Base-by-base conservation (phyloP, 441 rosid genomes). In the Erysimum cheiri region DNA sequence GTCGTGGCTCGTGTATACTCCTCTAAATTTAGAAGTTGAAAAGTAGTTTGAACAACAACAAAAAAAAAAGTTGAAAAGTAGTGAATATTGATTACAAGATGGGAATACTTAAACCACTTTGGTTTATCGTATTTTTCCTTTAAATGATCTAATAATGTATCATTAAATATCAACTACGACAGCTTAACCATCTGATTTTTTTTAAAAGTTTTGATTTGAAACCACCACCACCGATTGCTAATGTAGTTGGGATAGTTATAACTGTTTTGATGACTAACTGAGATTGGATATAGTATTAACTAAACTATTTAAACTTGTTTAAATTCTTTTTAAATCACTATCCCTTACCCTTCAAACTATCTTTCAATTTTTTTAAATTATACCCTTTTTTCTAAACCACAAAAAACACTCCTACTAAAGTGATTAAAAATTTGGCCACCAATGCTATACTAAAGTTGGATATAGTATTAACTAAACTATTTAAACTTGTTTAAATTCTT, bases 151-250 rank as follows among this genome's bases (percentile, higher is more conserved):
- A 49, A 28, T 41, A 60, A 8, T n/a, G n/a, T 14, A n/a, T 60
- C 37, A 43, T 61, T 61, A 43, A 61, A 61, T 43, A 14, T 14
- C 8, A 65, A 52, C 29, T 52, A 53, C 29, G 60, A 66, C 70
- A 29, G 50, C 50, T 39, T 31, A 43, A 43, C 37, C 28, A 7
- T 41, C 14, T 60, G 52, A 32, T n/a, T 55, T 9, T 26, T 50
- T 60, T 60, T 29, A 28, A 64, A 48, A n/a, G 68, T 8, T 48
- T 19, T 48, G 69, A 64, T 64, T 48, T 33, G 67, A 47, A 22
- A 12, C 19, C 22, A 63, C 31, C 5, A 33, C 7, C 15, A 11
- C n/a, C n/a, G n/a, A 33, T 11, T 17, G 10, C 19, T 33, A 46
- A 6, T 32, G 17, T 32, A 41, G 3, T 46, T 61, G 3, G n/a